These are phyloP conservation scores for Cotoneaster glaucophyllus DNA, from an alignment of 306 rosid species.

Conservation along the genomic window DNA sequence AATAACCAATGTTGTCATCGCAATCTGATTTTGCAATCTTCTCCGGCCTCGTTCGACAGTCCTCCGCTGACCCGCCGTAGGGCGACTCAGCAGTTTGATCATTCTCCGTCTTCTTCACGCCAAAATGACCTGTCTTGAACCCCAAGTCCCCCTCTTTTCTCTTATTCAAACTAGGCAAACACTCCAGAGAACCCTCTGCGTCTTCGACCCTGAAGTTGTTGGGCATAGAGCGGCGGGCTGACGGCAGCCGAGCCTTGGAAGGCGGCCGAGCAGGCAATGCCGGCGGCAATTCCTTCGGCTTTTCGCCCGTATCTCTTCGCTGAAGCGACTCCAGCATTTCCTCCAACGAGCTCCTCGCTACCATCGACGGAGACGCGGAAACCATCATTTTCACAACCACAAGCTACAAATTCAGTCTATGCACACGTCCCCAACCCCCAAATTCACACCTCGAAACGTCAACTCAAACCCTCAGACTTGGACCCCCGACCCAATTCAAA, in stretches of 20 bases:
- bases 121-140: constrained; percentile 48
- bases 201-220: constrained; percentile 38
- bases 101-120: constrained; percentile 45
- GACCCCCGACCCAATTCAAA: neutral
- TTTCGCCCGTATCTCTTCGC: constrained; percentile 61
- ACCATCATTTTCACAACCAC: constrained; percentile 42
- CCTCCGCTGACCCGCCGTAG: constrained; percentile 35
- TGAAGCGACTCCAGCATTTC: constrained; percentile 95
- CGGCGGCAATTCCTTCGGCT: constrained; percentile 83
- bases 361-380: constrained; percentile 50
- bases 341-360: constrained; percentile 82
- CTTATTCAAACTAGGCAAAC: constrained; percentile 24
- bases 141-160: constrained; percentile 39
- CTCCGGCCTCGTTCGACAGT: constrained; percentile 14
- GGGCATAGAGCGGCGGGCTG: constrained; percentile 65
- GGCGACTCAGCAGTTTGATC: constrained; percentile 60
- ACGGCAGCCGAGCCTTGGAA: constrained; percentile 67
- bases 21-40: constrained; percentile 32
- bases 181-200: constrained; percentile 21
- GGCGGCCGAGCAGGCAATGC: constrained; percentile 90
- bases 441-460: constrained; percentile 11
- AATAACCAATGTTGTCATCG: constrained; percentile 68
- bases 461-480: constrained; percentile 20
- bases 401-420: neutral
- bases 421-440: constrained; percentile 16